Evolutionary conservation across 2,329 filamentous ascomycete genomes (phyloP), one percentile per base, ranked within the genome.

Genomic region (Setomelanomma holmii): DNA sequence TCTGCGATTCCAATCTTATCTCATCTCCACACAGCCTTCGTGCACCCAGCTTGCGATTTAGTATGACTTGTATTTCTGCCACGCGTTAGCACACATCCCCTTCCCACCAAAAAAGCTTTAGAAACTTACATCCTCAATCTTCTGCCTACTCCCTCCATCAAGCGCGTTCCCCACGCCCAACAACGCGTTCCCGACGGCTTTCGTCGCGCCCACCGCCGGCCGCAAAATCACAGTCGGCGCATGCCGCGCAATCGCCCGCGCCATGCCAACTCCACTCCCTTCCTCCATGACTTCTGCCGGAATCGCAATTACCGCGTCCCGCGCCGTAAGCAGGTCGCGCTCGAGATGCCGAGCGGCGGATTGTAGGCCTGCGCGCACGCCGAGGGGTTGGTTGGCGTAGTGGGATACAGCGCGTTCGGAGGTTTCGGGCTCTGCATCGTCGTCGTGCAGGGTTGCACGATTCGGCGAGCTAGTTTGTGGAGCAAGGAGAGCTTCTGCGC

Each of bases 201-300:
- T 93, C 30, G 89, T 91, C 6, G 92, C 91, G 0, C 93, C 96
- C 65, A 98, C 91, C 3, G 92, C 91, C 6, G 95, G 95, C 49
- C 93, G 82, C 62, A 99, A 85, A 45, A 99, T 89, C 17, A 98
- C 91, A 0, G 93, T 97, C n/a, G 95, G 95, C 23, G 93, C 92
- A 63, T 90, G 86, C 72, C 84, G 88, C 55, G 88, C 82, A 16
- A 99, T 86, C 1, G 89, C 93, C 66, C 81, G 86, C 12, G 91
- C 91, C 1, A 90, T 91, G 1, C 90, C 91, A 36, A 87, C 85
- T 1, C 93, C 93, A 53, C 86, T 92, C 19, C 86, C 85, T 66
- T 89, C 92, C 67, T 97, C 92, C 81, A 96, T 88, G 1, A 96
- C 85, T 71, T 98, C 93, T 0, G 89, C 90, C 0, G 95, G 93